Base-by-base conservation (phyloP, 2,329 filamentous ascomycete species). In the Talaromyces islandicus region DNA sequence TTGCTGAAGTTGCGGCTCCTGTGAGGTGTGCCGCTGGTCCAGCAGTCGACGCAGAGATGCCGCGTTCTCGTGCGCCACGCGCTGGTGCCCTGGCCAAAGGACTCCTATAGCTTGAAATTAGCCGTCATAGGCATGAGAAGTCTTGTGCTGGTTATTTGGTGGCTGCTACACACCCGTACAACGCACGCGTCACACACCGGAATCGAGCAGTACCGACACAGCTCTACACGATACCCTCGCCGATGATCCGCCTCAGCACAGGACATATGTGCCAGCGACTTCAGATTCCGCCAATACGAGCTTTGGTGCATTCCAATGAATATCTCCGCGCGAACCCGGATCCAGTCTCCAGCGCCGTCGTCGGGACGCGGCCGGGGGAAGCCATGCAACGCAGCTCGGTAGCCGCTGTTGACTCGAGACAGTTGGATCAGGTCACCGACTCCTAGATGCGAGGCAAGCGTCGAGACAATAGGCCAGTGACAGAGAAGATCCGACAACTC, bases 131-230 rank as follows among this genome's bases (percentile, higher is more conserved):
- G n/a, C 7, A 54, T 27, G 32, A 27, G 24, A 57, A 46, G 24
- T 14, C 32, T 17, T 6, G 12, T 17, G 6, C 17, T 35, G 32
- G 27, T 3, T 25, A 57, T 19, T 5, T 57, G 35, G 12, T 21
- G 11, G 12, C 35, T 38, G 9, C 9, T 24, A 56, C 64, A 25
- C 10, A 66, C 63, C 27, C 64, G 65, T 30, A 72, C 69, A 11
- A 72, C 66, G 58, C 69, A 72, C 7, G 67, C 67, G 30, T 69
- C 68, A 54, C 70, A 72, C 19, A 72, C 67, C 29, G 69, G 69
- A 55, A 62, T 64, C 14, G 68, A 70, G 56, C 70, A 72, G 59
- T 66, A 69, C 14, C 64, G 65, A 59, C 70, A 72, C 27, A 67
- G 61, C 4, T 59, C 57, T 4, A 60, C 50, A 21, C 62, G 62